Evolutionary conservation across 139 green algal species (phyloP).

Genomic region (Auxenochlorella pyrenoidosa): DNA sequence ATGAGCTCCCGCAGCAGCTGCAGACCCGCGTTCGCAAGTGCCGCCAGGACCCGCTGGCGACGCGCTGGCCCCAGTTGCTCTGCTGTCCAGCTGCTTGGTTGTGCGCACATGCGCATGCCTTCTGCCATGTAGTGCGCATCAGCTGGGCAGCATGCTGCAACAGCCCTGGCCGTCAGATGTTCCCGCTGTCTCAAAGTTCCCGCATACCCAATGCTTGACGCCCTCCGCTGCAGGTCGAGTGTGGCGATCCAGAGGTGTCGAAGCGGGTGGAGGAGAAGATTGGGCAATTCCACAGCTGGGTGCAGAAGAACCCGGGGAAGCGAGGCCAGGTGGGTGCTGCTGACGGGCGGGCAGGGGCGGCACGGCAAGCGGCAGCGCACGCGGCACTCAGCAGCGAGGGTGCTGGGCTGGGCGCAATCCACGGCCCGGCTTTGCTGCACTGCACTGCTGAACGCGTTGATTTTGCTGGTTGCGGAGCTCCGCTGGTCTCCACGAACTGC

Average conservation of each 20-base stretch:
- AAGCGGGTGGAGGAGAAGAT: slow-evolving; percentile 78
- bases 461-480: not conserved
- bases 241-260: slow-evolving; percentile 77
- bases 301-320: slow-evolving; percentile 62
- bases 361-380: not conserved
- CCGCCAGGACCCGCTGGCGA: not conserved
- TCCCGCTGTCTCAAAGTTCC: not conserved
- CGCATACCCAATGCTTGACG: too few species aligned
- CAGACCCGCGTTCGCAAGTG: too few species aligned
- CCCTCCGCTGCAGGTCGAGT: slow-evolving; percentile 68
- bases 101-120: not conserved
- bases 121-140: too few species aligned
- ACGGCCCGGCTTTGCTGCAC: not conserved
- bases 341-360: not conserved
- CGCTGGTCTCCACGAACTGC: not conserved
- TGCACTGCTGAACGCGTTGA: not conserved
- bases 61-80: too few species aligned
- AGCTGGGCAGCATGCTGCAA: too few species aligned
- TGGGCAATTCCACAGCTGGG: slow-evolving; percentile 65
- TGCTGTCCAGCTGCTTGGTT: not conserved
- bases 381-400: too few species aligned
- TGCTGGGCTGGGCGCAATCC: not conserved
- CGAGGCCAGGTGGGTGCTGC: slow-evolving; percentile 40
- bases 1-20: too few species aligned
- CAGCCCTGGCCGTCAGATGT: too few species aligned